A percentile compares a stretch with the other conserved stretches of the same genome.
These are phyloP conservation scores for Persicaria tinctoria DNA, from an alignment of 148 eudicot genomes.

Conservation along the genomic window DNA sequence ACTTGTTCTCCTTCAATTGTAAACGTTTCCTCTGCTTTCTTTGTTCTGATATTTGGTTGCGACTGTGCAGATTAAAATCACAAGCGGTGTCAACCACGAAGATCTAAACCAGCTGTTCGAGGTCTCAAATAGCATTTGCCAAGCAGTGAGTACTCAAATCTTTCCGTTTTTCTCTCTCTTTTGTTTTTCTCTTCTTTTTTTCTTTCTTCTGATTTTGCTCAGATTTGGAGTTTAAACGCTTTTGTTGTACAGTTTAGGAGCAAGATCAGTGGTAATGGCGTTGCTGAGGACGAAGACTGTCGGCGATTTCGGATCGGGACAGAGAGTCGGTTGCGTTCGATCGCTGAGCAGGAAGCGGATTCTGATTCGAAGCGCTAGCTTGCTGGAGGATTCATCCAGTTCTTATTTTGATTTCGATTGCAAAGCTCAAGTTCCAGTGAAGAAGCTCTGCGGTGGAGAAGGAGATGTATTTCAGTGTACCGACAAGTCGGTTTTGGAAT, in stretches of 20 bases:
- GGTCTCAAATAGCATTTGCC: background rate
- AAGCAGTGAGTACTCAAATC: slow-evolving; percentile 3
- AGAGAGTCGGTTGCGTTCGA: slow-evolving; percentile 22
- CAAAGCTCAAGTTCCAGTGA: slow-evolving; percentile 23
- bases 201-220: background rate
- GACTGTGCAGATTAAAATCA: slow-evolving; percentile 14
- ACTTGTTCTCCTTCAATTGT: background rate
- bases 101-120: slow-evolving; percentile 14
- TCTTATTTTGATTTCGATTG: slow-evolving; percentile 9
- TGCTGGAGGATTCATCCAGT: slow-evolving; percentile 24
- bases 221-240: background rate
- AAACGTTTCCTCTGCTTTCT: slow-evolving; percentile 1
- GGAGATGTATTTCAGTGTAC: background rate
- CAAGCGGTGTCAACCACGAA: slow-evolving; percentile 12
- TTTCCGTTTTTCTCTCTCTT: background rate
- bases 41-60: background rate
- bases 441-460: slow-evolving; percentile 18
- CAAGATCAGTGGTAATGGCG: background rate
- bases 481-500: slow-evolving; percentile 37
- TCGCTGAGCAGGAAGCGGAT: slow-evolving; percentile 70
- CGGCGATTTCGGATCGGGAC: background rate
- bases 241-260: background rate
- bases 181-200: background rate
- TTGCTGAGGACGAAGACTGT: slow-evolving; percentile 8
- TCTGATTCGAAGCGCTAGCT: slow-evolving; percentile 24